A percentile compares a stretch with the other conserved stretches of the same genome.
Conservation (phyloP, 139 green algal genomes). For the Picochlorum sp. region DNA sequence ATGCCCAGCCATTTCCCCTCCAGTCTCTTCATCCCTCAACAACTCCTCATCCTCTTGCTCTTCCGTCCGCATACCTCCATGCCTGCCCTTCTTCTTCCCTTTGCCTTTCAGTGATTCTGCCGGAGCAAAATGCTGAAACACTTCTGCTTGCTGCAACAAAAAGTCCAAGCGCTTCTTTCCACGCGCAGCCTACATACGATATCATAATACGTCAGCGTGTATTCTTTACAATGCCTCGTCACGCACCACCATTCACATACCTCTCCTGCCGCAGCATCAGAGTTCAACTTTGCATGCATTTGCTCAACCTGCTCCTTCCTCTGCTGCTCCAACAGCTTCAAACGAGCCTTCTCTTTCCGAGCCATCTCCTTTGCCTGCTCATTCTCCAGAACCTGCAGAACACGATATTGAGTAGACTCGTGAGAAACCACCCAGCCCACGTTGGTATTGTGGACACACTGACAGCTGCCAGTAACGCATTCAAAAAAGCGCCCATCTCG, state of each 20-base stretch:
- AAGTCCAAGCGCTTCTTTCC: slow-evolving; percentile 78
- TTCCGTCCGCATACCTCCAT: slow-evolving; percentile 63
- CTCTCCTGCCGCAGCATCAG: slow-evolving; percentile 45
- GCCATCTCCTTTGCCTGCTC: slow-evolving; percentile 43
- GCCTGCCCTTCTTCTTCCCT: slow-evolving; percentile 42
- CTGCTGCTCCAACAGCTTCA: slow-evolving; percentile 64
- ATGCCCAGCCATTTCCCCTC: slow-evolving; percentile 48
- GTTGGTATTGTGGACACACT: no score
- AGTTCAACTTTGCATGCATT: slow-evolving; percentile 70
- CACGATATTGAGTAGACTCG: background rate
- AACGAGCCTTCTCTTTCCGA: slow-evolving; percentile 65
- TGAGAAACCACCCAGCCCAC: background rate
- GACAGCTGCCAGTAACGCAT: no score
- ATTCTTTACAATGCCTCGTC: no score
- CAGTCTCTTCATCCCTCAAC: slow-evolving; percentile 78
- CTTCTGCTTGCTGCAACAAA: slow-evolving; percentile 91
- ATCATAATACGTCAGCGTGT: background rate
- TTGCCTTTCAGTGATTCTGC: slow-evolving; percentile 4
- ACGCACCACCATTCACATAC: slow-evolving; percentile 22
- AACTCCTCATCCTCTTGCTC: slow-evolving; percentile 90
- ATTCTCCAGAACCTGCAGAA: slow-evolving; percentile 10
- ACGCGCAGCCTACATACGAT: slow-evolving; percentile 52
- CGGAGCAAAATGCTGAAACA: slow-evolving; percentile 95
- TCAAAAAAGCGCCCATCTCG: background rate
- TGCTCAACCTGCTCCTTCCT: slow-evolving; percentile 78